Conservation (phyloP, 345 rosid species). For the Hibiscus mutabilis region DNA sequence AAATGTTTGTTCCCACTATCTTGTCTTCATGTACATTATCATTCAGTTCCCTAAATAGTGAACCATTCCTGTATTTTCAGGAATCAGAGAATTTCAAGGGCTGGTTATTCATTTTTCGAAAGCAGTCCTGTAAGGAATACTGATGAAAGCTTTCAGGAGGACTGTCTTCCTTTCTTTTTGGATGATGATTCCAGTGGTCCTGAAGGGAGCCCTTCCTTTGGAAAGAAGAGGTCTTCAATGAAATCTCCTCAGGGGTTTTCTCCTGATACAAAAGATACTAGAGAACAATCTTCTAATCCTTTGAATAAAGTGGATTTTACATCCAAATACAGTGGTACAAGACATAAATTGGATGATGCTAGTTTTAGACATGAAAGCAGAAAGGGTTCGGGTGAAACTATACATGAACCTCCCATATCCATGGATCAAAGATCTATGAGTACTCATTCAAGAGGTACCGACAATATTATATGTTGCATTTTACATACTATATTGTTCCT, state of each 20-base stretch:
- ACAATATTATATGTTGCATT: constrained; percentile 10
- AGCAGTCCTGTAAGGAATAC: constrained; percentile 39
- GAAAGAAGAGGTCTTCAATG: constrained; percentile 38
- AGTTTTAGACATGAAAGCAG: constrained; percentile 32
- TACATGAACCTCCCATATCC: constrained; percentile 32
- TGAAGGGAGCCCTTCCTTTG: constrained; percentile 64
- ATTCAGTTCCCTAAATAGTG: constrained; percentile 23
- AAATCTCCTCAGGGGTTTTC: constrained; percentile 46
- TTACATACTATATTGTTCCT: neutral
- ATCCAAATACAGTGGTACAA: constrained; percentile 34
- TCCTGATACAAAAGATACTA: constrained; percentile 34
- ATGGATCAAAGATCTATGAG: constrained; percentile 37
- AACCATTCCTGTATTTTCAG: constrained; percentile 30
- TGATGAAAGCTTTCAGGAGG: constrained; percentile 69
- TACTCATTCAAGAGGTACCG: constrained; percentile 48
- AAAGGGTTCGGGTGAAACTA: constrained; percentile 38
- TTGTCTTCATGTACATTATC: neutral
- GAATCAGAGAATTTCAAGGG: constrained; percentile 37
- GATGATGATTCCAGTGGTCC: constrained; percentile 80
- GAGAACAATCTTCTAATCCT: constrained; percentile 37
- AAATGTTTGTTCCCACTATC: neutral
- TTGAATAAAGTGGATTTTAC: constrained; percentile 29
- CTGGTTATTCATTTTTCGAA: constrained; percentile 43
- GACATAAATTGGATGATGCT: constrained; percentile 30
- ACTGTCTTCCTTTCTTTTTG: constrained; percentile 72